A percentile compares a stretch with the other conserved stretches of the same genome.
phyloP scores from a whole-genome alignment of 1,139 yeast genomes.

The Debaryomyces coudertii region DNA sequence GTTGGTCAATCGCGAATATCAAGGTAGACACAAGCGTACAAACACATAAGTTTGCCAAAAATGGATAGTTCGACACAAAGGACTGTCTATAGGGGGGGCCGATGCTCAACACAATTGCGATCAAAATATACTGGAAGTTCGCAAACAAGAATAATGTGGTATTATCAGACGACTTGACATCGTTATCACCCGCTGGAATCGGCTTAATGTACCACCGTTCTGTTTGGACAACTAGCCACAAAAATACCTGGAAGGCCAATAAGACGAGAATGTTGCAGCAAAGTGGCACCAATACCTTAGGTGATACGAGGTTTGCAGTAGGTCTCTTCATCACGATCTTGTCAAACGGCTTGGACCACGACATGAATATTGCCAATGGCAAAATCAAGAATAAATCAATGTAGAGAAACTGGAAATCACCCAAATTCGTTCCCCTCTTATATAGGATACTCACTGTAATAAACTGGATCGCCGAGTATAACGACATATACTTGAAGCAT shows the following conservation, averaged over 20 bases:
- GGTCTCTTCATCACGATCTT: constrained; percentile 74
- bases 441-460: constrained; percentile 83
- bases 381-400: constrained; percentile 87
- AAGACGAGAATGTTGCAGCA: constrained; percentile 70
- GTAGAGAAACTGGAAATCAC: constrained; percentile 96
- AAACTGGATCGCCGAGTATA: constrained; percentile 95
- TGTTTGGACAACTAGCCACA: constrained; percentile 64
- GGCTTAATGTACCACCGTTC: constrained; percentile 83
- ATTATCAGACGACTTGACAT: constrained; percentile 86
- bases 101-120: constrained; percentile 78
- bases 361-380: constrained; percentile 95
- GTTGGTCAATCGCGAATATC: constrained; percentile 54
- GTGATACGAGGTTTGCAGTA: constrained; percentile 89
- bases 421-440: constrained; percentile 87
- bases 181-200: constrained; percentile 80
- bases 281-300: constrained; percentile 81
- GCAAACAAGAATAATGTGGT: constrained; percentile 80
- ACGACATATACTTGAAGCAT: constrained; percentile 96
- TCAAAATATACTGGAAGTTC: constrained; percentile 84
- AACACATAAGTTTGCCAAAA: constrained; percentile 59
- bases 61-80: constrained; percentile 67
- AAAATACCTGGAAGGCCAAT: constrained; percentile 61
- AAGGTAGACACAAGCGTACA: constrained; percentile 52
- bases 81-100: constrained; percentile 97
- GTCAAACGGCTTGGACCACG: constrained; percentile 87